Conservation (phyloP, 1,284 basidiomycete genomes). For the Leccinum huronense region DNA sequence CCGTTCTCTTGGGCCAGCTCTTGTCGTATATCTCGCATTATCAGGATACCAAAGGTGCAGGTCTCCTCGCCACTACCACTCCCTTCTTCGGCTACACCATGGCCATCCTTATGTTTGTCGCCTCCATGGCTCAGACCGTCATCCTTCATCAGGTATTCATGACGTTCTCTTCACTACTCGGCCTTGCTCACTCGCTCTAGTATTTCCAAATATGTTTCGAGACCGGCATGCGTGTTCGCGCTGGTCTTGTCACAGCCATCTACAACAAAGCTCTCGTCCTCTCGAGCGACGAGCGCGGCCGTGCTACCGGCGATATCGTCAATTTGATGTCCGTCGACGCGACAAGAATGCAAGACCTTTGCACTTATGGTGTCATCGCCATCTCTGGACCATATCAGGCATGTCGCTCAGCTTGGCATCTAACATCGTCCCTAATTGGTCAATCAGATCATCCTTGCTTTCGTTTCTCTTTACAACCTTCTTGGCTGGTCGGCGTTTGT, state of each 20-base stretch:
- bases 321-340: conserved; percentile 92
- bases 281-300: conserved; percentile 77
- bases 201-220: conserved; percentile 83
- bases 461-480: conserved; percentile 84
- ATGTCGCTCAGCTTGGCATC: conserved; percentile 8
- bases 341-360: conserved; percentile 83
- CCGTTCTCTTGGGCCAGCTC: conserved; percentile 82
- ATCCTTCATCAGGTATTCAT: conserved; percentile 75
- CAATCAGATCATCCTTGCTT: conserved; percentile 77
- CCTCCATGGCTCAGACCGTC: conserved; percentile 77
- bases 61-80: conserved; percentile 31
- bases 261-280: conserved; percentile 87
- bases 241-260: conserved; percentile 82
- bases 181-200: conserved; percentile 33
- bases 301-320: conserved; percentile 88
- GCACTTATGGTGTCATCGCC: conserved; percentile 73
- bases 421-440: not conserved
- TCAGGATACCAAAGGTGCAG: conserved; percentile 42
- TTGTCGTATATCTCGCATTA: conserved; percentile 82
- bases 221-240: conserved; percentile 90
- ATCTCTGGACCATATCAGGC: conserved; percentile 73
- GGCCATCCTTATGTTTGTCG: conserved; percentile 76
- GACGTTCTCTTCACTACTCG: not conserved
- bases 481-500: conserved; percentile 92
- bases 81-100: conserved; percentile 70